Base-by-base conservation (phyloP, 768 basidiomycete genomes). In the Lyophyllum decastes region DNA sequence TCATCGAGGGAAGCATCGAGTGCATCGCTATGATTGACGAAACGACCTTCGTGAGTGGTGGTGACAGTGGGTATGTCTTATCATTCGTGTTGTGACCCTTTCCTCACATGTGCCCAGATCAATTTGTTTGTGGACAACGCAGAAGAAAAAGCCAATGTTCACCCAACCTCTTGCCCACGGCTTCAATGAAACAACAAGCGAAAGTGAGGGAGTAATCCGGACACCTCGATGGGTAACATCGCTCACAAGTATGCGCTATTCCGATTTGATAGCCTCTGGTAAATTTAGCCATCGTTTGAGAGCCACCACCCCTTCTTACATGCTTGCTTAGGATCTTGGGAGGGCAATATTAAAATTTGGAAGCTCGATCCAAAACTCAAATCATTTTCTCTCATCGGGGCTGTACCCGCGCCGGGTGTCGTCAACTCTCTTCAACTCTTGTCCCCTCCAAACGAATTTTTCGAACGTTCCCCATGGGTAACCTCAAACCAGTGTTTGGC, bases 21-120 rank as follows among this genome's bases (percentile, higher is more conserved):
- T 89, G 88, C 62, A 89, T 96, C 16, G 88, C 91, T 14, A 95
- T 98, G 95, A 80, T 99, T 53, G 97, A 99, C 70, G 96, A 98
- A 74, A 84, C 83, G 33, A 92, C 88, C 6, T 95, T 98, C 69
- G 73, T 98, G 35, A 95, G 87, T 61, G 96, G 96, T 1, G 97
- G 97, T 4, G 95, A 99, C 71, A 95, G 92, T 67, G 97, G 96
- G 95, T 95, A 71, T 59, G 90, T 83, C 8, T 25, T 50, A 27
- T 43, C 22, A 9, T 54, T 55, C 30, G 8, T 35, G 11, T 38
- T 44, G 16, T 40, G 19, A 38, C 34, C 34, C 34, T 34, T 30
- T 48, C n/a, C 40, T 27, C 48, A 55, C 41, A 55, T 21, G 45
- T 22, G 26, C 2, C n/a, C 44, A 95, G 95, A 0, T 89, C 95